phyloP scores from a whole-genome alignment of 345 rosid species.

The Raphanus raphanistrum region DNA sequence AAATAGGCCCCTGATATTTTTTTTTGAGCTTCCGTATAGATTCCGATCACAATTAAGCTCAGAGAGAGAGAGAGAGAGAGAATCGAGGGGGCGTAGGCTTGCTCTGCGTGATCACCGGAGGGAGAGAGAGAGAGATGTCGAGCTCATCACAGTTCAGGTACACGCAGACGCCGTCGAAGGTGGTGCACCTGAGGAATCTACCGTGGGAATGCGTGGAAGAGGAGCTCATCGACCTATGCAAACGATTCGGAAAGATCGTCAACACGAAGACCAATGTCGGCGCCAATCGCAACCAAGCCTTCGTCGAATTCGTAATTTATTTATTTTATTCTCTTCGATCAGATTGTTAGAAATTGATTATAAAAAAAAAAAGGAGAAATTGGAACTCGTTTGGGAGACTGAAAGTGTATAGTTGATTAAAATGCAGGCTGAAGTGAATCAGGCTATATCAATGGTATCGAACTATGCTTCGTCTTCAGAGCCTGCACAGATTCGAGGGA shows the following conservation, averaged over 20 bases:
- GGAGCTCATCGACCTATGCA: slow-evolving; percentile 90
- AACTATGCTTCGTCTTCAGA: slow-evolving; percentile 97
- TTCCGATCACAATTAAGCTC: no score
- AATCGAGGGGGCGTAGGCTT: no score
- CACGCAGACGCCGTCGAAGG: slow-evolving; percentile 97
- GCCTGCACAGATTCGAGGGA: slow-evolving; percentile 94
- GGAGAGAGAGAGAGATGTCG: slow-evolving; percentile 41
- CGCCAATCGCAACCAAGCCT: slow-evolving; percentile 94
- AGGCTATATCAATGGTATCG: slow-evolving; percentile 96
- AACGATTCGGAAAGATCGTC: slow-evolving; percentile 89
- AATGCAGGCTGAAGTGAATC: slow-evolving; percentile 56
- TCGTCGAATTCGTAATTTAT: slow-evolving; percentile 75
- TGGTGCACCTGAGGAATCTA: slow-evolving; percentile 85
- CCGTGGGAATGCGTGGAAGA: slow-evolving; percentile 95
- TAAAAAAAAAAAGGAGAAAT: no score
- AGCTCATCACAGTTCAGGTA: slow-evolving; percentile 77
- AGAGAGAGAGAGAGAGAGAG: no score
- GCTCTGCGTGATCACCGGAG: no score
- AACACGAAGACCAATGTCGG: slow-evolving; percentile 94
- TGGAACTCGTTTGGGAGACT: no score
- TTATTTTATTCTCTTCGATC: neutral
- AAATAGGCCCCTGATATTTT: no score
- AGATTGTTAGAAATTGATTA: neutral
- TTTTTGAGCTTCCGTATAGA: no score
- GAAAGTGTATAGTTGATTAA: no score